Evolutionary conservation across 352 stramenopile species (phyloP).

Genomic region (Phytophthora citrophthora): DNA sequence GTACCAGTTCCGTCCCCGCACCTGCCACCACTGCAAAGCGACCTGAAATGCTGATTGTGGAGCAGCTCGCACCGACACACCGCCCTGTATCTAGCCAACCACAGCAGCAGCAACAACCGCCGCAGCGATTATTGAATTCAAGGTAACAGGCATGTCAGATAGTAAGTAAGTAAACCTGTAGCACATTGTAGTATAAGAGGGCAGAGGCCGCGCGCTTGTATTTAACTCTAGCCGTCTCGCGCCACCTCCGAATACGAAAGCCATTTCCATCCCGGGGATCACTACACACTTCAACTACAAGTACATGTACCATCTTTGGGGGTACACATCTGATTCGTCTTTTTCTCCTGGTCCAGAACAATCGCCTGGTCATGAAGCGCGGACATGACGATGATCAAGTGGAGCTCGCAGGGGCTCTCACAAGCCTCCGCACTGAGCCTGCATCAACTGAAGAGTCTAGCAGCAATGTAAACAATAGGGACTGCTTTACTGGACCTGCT

Average conservation of each 20-base stretch:
- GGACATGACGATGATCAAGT: slow-evolving; percentile 7
- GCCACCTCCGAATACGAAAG: slow-evolving; percentile 35
- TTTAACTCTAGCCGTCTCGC: slow-evolving; percentile 28
- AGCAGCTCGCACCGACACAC: slow-evolving; percentile 37
- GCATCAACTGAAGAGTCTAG: background rate
- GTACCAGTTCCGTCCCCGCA: slow-evolving; percentile 10
- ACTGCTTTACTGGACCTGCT: background rate
- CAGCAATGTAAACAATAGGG: background rate
- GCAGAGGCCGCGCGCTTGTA: slow-evolving; percentile 31
- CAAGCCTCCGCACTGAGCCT: slow-evolving; percentile 1
- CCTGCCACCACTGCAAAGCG: slow-evolving; percentile 28
- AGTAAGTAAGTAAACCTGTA: slow-evolving; percentile 52
- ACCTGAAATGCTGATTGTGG: slow-evolving; percentile 44
- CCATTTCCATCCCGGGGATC: background rate
- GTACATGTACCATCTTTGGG: background rate
- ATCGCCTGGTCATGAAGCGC: slow-evolving; percentile 13
- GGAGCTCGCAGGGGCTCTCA: slow-evolving; percentile 12
- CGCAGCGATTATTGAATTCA: slow-evolving; percentile 48
- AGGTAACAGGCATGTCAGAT: slow-evolving; percentile 49
- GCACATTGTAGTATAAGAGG: slow-evolving; percentile 48
- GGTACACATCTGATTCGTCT: background rate
- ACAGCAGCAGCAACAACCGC: slow-evolving; percentile 40
- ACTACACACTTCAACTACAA: background rate
- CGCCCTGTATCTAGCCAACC: slow-evolving; percentile 33
- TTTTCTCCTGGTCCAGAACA: slow-evolving; percentile 6